Conservation (phyloP, 2,329 filamentous ascomycete species). For the Talaromyces albobiverticillius region DNA sequence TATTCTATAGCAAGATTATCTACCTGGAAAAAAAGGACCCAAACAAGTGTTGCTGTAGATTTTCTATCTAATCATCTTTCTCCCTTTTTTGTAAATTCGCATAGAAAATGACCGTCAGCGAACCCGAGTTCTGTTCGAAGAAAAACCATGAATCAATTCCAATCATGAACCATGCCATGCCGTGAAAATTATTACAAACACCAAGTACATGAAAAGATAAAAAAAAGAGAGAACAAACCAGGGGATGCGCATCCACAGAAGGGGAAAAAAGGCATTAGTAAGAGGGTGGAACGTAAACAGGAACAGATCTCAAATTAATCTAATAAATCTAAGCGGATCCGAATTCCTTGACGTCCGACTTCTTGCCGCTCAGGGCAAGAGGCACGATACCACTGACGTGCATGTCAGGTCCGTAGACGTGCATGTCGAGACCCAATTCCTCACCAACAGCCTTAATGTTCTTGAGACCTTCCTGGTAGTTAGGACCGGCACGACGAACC, state of each 20-base stretch:
- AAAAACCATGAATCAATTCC: constrained; percentile 15
- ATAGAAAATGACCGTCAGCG: not conserved
- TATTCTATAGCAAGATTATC: not conserved
- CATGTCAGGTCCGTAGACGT: constrained; percentile 79
- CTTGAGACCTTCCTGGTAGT: constrained; percentile 99
- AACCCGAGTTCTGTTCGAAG: no score
- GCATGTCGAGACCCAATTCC: constrained; percentile 94
- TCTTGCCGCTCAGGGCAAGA: constrained; percentile 70
- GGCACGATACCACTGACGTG: constrained; percentile 95
- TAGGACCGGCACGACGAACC: constrained; percentile 86
- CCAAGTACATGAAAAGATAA: constrained; percentile 15
- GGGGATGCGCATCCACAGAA: not conserved
- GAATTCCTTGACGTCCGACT: constrained; percentile 61
- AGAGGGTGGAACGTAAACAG: not conserved
- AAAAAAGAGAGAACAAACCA: constrained; percentile 6
- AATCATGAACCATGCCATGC: constrained; percentile 19
- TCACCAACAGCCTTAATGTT: constrained; percentile 98
- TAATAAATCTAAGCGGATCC: constrained; percentile 26
- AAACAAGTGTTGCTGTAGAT: not conserved
- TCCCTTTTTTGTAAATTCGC: not conserved
- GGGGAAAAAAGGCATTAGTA: not conserved
- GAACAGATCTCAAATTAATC: not conserved
- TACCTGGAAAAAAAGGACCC: not conserved
- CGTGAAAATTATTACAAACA: constrained; percentile 18
- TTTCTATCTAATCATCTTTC: constrained; percentile 4